Percentiles rank a stretch among this genome's conserved stretches.
Conservation (phyloP, 345 rosid species). For the Bruguiera parviflora region DNA sequence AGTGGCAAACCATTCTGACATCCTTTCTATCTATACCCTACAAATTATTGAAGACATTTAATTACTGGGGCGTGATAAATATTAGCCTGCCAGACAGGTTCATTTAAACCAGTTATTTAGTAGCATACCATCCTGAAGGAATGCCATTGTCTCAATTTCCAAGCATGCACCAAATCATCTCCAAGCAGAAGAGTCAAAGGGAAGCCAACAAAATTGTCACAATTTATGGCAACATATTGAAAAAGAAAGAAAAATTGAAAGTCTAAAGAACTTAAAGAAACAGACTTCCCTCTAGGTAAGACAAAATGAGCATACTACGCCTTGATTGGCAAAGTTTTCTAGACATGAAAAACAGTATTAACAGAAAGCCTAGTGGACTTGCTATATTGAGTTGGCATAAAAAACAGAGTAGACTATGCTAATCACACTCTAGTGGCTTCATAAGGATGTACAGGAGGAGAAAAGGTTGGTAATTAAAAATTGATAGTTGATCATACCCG, state of each 20-base stretch:
- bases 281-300: not conserved
- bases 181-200: conserved; percentile 39
- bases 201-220: conserved; percentile 36
- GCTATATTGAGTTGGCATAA: not conserved
- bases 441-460: not conserved
- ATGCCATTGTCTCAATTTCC: conserved; percentile 38
- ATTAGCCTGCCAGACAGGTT: not conserved
- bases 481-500: conserved; percentile 57
- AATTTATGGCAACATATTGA: conserved; percentile 16
- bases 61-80: conserved; percentile 15
- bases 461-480: not conserved
- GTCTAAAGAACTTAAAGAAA: not conserved
- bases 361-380: not conserved
- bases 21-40: conserved; percentile 97
- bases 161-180: conserved; percentile 39
- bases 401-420: not conserved
- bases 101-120: conserved; percentile 11
- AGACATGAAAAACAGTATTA: not conserved
- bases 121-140: conserved; percentile 84
- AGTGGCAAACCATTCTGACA: conserved; percentile 91
- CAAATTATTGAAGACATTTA: conserved; percentile 20
- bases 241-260: conserved; percentile 2
- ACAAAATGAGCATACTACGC: not conserved
- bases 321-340: too few species aligned
- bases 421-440: not conserved